Conservation (phyloP, 2,329 filamentous ascomycete genomes). For the Myriosclerotinia curreyana region DNA sequence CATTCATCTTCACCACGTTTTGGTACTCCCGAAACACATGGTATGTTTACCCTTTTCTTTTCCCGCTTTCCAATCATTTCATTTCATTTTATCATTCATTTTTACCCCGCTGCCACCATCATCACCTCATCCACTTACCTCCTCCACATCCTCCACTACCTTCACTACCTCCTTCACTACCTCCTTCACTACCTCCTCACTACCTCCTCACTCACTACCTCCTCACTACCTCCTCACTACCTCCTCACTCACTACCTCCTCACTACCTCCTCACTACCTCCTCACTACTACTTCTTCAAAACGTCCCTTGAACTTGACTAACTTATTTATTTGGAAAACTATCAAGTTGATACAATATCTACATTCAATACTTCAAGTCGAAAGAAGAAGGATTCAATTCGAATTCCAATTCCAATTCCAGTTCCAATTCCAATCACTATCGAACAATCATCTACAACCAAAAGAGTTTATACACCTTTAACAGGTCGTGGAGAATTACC, state of each 20-base stretch:
- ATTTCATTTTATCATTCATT: too few species aligned
- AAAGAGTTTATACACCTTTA: conserved; percentile 47
- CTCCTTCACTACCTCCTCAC: too few species aligned
- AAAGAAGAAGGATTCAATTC: too few species aligned
- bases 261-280: too few species aligned
- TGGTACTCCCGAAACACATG: conserved; percentile 20
- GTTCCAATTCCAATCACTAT: conserved; percentile 57
- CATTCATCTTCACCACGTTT: conserved; percentile 20
- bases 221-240: too few species aligned
- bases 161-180: too few species aligned
- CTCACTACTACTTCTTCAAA: too few species aligned
- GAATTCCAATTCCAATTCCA: conserved; percentile 55
- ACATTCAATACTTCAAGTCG: conserved; percentile 27
- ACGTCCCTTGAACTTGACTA: too few species aligned
- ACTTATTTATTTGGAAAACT: conserved; percentile 12
- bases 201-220: too few species aligned
- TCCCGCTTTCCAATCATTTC: conserved; percentile 6
- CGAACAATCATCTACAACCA: conserved; percentile 44
- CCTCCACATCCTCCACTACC: too few species aligned
- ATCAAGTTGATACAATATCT: conserved; percentile 21
- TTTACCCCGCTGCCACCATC: conserved; percentile 19
- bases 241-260: too few species aligned
- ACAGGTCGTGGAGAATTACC: conserved; percentile 57
- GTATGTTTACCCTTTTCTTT: conserved; percentile 25
- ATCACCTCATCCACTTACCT: background rate